These are phyloP conservation scores for Phaseolus coccineus DNA, from an alignment of 331 rosid species.

Conservation along the genomic window DNA sequence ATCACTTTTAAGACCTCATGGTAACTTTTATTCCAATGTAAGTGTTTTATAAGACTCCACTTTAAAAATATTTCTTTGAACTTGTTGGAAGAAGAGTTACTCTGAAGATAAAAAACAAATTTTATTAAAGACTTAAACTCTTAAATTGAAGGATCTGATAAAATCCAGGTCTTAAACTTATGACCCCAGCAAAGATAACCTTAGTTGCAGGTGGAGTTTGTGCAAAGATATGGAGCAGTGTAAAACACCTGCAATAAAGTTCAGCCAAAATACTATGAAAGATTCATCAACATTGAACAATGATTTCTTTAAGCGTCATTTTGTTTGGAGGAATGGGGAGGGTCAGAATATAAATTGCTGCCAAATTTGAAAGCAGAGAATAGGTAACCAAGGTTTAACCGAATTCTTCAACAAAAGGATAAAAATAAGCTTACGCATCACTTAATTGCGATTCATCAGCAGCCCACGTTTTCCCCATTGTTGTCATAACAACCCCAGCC, in stretches of 20 bases:
- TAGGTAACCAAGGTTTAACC: not conserved
- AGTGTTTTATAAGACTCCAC: too few species aligned
- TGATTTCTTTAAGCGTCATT: not conserved
- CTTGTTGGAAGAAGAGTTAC: too few species aligned
- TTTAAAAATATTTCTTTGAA: too few species aligned
- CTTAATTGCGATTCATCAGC: slow-evolving; percentile 66
- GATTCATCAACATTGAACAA: not conserved
- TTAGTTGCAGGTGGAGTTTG: not conserved
- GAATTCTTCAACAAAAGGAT: slow-evolving; percentile 19
- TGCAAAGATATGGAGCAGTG: not conserved
- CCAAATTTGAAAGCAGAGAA: not conserved
- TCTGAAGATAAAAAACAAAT: too few species aligned
- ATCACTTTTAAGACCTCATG: too few species aligned
- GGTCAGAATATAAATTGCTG: not conserved
- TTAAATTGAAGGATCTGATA: too few species aligned
- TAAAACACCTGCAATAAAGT: not conserved
- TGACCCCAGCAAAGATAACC: too few species aligned
- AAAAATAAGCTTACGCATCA: slow-evolving; percentile 58
- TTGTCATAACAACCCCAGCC: slow-evolving; percentile 93
- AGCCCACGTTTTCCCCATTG: slow-evolving; percentile 96
- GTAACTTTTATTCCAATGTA: too few species aligned
- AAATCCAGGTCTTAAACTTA: too few species aligned
- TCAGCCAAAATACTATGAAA: not conserved
- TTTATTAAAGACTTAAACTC: too few species aligned
- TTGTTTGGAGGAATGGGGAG: not conserved